A percentile compares a stretch with the other conserved stretches of the same genome.
Conservation (phyloP, 371 early-diverging fungal genomes). For the Conidiobolus incongruus region DNA sequence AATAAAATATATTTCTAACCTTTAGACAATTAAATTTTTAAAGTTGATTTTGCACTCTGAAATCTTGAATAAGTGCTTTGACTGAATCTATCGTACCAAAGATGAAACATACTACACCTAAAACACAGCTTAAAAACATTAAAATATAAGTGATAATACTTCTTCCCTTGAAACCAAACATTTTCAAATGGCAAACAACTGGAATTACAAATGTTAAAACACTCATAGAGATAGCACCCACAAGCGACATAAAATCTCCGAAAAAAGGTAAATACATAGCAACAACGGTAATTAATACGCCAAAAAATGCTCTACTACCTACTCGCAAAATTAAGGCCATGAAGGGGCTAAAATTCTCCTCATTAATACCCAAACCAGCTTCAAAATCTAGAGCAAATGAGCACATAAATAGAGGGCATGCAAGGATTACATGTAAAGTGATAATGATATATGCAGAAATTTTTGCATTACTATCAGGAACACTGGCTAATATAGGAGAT, state of each 20-base stretch:
- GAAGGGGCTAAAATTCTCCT: no score
- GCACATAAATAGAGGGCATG: constrained; percentile 55
- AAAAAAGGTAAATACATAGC: constrained; percentile 58
- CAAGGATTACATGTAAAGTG: constrained; percentile 63
- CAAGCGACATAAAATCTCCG: constrained; percentile 52
- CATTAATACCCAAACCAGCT: constrained; percentile 17
- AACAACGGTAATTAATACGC: constrained; percentile 20
- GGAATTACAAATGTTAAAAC: constrained; percentile 65
- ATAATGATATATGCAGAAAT: constrained; percentile 45
- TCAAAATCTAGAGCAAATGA: constrained; percentile 54
- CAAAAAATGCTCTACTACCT: constrained; percentile 24
- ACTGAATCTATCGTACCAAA: constrained; percentile 54
- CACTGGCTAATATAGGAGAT: constrained; percentile 47
- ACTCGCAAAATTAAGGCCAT: constrained; percentile 29
- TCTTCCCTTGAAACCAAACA: constrained; percentile 31
- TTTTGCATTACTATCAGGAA: constrained; percentile 34
- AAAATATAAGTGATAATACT: background rate
- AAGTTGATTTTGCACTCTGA: no score
- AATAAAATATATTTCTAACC: no score
- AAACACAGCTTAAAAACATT: constrained; percentile 6
- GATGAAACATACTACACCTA: constrained; percentile 45
- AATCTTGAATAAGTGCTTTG: background rate
- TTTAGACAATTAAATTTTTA: no score
- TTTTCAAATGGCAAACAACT: constrained; percentile 42
- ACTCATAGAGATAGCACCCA: constrained; percentile 59